Base-by-base conservation (phyloP, 139 green algal species). In the Yamagishiella unicocca region DNA sequence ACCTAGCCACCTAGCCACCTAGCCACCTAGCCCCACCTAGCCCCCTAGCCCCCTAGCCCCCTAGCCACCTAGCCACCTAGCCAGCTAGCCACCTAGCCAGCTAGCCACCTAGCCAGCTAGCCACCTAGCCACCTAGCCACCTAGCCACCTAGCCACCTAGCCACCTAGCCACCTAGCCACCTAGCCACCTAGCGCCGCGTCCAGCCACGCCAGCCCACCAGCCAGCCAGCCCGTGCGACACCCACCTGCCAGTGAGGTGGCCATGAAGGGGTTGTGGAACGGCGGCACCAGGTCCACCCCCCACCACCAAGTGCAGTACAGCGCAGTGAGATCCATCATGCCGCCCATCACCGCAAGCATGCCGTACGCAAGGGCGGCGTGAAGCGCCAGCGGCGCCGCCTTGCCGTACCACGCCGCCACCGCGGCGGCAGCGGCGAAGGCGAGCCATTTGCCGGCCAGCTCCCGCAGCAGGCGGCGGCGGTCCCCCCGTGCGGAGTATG, bases 231-330 rank as follows among this genome's bases (percentile, higher is more conserved):
- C n/a, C n/a, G n/a, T n/a, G n/a, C n/a, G n/a, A n/a, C n/a, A n/a
- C 54, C n/a, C 46, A 87, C 82, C 82, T 80, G 67, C 53, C 82
- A 87, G 82, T 10, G 67, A 81, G 4, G 82, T 87, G 46, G 67
- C 46, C 33, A 12, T 14, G 46, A 87, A 80, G 66, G 82, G 82
- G 35, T 58, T 25, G 2, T 42, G 12, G 50, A 87, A 87, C 46
- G 66, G 82, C 35, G 67, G 82, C 67, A 80, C 82, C 66, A 87
- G 46, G 24, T 87, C 67, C 67, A 87, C 7, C 8, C 45, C 67
- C 67, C 46, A 80, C n/a, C 9, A 6, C 21, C 5, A 5, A 1
- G 35, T 70, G 67, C 42, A 67, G 67, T 62, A 80, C 31, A 80
- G 45, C 10, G 67, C 82, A 25, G 33, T 71, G 46, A 22, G 21